Evolutionary conservation across 495 filamentous ascomycete species (phyloP), one percentile per base, ranked within the genome.

Genomic region (Peziza echinospora): DNA sequence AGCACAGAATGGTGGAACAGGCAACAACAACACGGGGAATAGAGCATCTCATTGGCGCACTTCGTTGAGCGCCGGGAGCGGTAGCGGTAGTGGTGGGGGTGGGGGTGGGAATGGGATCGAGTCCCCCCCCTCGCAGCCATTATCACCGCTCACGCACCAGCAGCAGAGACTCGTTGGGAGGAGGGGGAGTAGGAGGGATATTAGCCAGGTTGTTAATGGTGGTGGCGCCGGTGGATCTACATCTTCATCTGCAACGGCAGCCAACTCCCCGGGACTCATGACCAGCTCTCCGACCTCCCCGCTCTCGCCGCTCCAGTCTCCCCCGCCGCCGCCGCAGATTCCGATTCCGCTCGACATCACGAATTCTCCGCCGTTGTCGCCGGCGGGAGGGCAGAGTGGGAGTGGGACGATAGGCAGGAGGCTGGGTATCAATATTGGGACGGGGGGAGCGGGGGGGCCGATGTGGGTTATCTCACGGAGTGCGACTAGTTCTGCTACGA

Each of bases 381-480:
- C 30, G 5, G n/a, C 26, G 6, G 45, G 34, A 11, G 53, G 47
- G 2, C 37, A 47, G 26, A 26, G 16, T 19, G 44, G 13, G 7
- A 44, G 26, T 5, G 41, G 24, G 6, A 49, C 26, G 8, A 26
- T 9, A 40, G 4, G 6, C 30, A 39, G 44, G 40, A 19, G 54
- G 16, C 26, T 57, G 5, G 54, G 54, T 9, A 53, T 49, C 22
- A 46, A 52, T 26, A 57, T 57, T 43, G 54, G 54, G 17, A 49
- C 49, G 5, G 43, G 42, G 39, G 43, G 26, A 21, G 53, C 45
- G 24, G 53, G 53, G 5, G 53, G 53, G 6, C 54, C 54, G 17
- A 57, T 57, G 49, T 48, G 56, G 28, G 50, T 57, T n/a, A 49
- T 57, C n/a, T n/a, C n/a, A n/a, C n/a, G n/a, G n/a, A n/a, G n/a